Conservation (phyloP, 1,284 basidiomycete species). For the Bothia castanella region DNA sequence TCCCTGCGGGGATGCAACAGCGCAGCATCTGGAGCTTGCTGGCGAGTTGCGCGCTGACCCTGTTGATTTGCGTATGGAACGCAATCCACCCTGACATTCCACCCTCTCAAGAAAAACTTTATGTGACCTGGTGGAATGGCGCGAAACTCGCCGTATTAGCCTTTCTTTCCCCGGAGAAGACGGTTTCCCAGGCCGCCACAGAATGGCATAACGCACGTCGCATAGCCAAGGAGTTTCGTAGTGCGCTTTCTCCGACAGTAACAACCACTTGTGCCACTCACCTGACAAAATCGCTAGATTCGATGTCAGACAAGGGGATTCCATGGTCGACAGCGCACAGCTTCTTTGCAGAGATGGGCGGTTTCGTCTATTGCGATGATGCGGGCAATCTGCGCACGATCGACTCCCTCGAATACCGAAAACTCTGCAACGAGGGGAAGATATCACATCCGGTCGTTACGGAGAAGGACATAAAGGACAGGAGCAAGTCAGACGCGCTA, state of each 20-base stretch:
- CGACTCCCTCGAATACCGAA: neutral
- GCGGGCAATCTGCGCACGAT: neutral
- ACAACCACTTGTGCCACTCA: neutral
- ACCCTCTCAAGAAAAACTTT: neutral
- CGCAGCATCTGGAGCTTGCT: neutral
- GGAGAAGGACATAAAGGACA: neutral
- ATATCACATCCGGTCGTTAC: conserved; percentile 4
- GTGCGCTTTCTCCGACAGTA: neutral
- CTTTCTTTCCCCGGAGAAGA: neutral
- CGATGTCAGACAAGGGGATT: neutral
- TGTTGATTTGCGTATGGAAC: neutral
- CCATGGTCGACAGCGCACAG: neutral
- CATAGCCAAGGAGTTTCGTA: neutral
- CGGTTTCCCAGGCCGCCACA: neutral
- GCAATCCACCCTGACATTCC: neutral
- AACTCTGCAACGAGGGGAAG: neutral
- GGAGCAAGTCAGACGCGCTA: neutral
- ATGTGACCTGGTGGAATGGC: neutral
- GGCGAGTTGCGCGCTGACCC: neutral
- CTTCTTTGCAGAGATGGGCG: neutral
- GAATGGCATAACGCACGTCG: neutral
- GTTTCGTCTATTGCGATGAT: neutral
- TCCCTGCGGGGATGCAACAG: no score
- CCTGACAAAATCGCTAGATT: neutral
- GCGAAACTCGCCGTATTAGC: neutral